Conservation (phyloP, 1,139 yeast genomes). For the Lizanozyma gosingica region DNA sequence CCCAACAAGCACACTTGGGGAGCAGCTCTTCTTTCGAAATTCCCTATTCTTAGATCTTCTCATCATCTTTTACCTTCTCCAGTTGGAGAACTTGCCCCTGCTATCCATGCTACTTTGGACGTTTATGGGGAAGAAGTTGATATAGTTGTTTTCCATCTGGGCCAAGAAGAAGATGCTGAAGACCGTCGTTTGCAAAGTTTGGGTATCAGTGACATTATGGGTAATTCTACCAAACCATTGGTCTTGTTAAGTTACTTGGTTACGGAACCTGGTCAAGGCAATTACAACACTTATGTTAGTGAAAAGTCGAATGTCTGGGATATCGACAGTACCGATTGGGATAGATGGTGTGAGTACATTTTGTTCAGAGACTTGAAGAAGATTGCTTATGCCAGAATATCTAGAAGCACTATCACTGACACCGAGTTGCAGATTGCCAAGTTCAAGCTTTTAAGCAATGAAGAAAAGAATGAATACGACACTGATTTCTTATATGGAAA, state of each 20-base stretch:
- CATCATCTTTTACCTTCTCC: constrained; percentile 94
- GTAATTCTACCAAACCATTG: constrained; percentile 64
- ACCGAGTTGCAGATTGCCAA: constrained; percentile 95
- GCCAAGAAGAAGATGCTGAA: constrained; percentile 95
- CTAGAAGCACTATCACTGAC: constrained; percentile 90
- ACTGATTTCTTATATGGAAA: constrained; percentile 42
- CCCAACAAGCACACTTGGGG: constrained; percentile 99
- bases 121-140: constrained; percentile 81
- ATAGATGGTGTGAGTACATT: constrained; percentile 97
- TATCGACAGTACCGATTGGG: constrained; percentile 90
- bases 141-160: constrained; percentile 94
- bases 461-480: constrained; percentile 29
- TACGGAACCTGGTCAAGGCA: constrained; percentile 77
- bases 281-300: constrained; percentile 86
- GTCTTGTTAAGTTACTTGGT: constrained; percentile 83
- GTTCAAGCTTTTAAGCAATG: constrained; percentile 54
- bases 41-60: constrained; percentile 83
- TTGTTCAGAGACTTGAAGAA: constrained; percentile 80
- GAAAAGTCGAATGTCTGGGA: constrained; percentile 81
- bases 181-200: constrained; percentile 84
- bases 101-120: constrained; percentile 90
- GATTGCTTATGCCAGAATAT: constrained; percentile 88
- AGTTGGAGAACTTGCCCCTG: constrained; percentile 96
- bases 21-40: constrained; percentile 81
- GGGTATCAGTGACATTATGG: constrained; percentile 75